Base-by-base conservation (phyloP, 2,329 filamentous ascomycete species). In the Paecilomyces variotii region DNA sequence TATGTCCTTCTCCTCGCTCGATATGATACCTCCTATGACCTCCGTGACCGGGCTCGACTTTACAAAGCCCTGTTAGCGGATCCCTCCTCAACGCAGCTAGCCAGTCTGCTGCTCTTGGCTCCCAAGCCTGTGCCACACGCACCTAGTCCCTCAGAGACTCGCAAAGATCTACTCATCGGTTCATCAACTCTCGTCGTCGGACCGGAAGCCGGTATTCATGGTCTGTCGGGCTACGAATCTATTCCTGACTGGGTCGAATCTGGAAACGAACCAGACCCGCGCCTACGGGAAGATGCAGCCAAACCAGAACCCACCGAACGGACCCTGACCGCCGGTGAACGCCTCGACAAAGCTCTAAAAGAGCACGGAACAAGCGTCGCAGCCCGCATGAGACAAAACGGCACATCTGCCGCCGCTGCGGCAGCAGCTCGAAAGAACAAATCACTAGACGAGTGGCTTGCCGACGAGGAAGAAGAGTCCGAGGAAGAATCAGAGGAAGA, bases 1-100 rank as follows among this genome's bases (percentile, higher is more conserved):
- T 96, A 99, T 67, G 84, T 90, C 25, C 80, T 96, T 28, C 82
- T 93, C 1, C 84, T 99, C 1, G 90, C 90, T 32, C 86, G 94
- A 61, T 99, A 97, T 73, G 94, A 97, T 67, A 90, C 87, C 0
- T 97, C 92, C 0, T 99, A 96, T 74, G 92, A 97, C 69, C 84
- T 99, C 2, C 90, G 94, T 63, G 94, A 97, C 71, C 88, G 94
- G 26, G 87, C 92, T 1, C 86, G 94, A 32, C 83, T 97, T 61
- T 97, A 96, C 77, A 91, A 89, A 63, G 83, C 91, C 0, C 84
- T 99, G 1, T 84, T 99, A 1, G 82, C 85, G 3, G 86, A 89
- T 3, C 90, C 92, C 0, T 79, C 81, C 2, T 85, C 84, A 6
- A 88, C 86, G 0, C 91, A 97, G 72, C 84, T 99, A 14, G 94